phyloP scores from a whole-genome alignment of 108 stramenopile species.

The Fragilariopsis cylindrus region DNA sequence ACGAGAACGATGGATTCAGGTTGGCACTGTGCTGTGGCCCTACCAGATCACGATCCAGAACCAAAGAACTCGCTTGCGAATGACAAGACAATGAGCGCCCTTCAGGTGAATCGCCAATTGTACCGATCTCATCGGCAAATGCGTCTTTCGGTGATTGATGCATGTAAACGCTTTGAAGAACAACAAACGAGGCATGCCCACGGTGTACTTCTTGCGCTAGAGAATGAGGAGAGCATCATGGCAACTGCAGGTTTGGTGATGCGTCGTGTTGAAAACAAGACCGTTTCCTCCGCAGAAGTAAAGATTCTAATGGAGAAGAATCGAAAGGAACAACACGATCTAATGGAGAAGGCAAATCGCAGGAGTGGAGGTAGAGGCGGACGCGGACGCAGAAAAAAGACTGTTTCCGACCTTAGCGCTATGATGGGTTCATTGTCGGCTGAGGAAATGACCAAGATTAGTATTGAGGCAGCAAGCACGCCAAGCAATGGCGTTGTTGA shows the following conservation, averaged over 20 bases:
- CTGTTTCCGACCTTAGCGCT: slow-evolving; percentile 75
- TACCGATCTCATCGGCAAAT: slow-evolving; percentile 83
- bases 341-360: slow-evolving; percentile 72
- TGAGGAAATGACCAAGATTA: slow-evolving; percentile 29
- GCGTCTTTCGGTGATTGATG: slow-evolving; percentile 81
- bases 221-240: slow-evolving; percentile 14
- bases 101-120: slow-evolving; percentile 68
- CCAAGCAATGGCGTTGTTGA: not conserved
- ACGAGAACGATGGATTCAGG: slow-evolving; percentile 39
- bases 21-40: slow-evolving; percentile 60
- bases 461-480: slow-evolving; percentile 17
- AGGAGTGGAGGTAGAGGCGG: slow-evolving; percentile 73
- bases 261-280: slow-evolving; percentile 74
- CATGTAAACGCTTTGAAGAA: slow-evolving; percentile 85
- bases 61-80: slow-evolving; percentile 40
- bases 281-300: slow-evolving; percentile 69
- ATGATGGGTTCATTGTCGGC: slow-evolving; percentile 52
- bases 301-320: slow-evolving; percentile 59
- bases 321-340: slow-evolving; percentile 51
- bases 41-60: slow-evolving; percentile 65
- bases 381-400: slow-evolving; percentile 64
- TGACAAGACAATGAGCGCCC: slow-evolving; percentile 53
- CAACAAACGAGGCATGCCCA: slow-evolving; percentile 71
- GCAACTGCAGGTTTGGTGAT: slow-evolving; percentile 73
- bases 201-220: slow-evolving; percentile 52